Evolutionary conservation across 257 asterid genomes (phyloP).

Genomic region (Nicotiana sylvestris): DNA sequence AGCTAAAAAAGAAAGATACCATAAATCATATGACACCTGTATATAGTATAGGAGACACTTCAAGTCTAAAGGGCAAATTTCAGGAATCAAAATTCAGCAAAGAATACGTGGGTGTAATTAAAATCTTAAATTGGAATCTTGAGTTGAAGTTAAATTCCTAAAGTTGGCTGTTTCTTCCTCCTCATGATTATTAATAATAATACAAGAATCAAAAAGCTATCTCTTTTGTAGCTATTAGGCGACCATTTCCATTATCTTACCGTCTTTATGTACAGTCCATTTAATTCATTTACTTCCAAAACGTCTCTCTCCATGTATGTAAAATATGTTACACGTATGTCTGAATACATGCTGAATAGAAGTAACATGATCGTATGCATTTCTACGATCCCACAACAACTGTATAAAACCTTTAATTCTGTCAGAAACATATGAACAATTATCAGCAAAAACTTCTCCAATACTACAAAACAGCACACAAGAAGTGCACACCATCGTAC

Average conservation of each 20-base stretch:
- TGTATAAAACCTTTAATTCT: neutral
- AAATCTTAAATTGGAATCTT: neutral
- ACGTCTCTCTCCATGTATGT: neutral
- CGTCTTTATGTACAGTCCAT: neutral
- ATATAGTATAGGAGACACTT: conserved; percentile 3
- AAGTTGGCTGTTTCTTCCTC: conserved; percentile 4
- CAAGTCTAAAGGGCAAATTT: neutral
- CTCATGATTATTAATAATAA: neutral
- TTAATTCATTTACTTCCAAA: neutral
- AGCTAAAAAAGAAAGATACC: neutral
- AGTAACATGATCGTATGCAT: neutral
- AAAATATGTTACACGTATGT: neutral
- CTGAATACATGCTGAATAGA: neutral
- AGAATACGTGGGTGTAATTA: neutral
- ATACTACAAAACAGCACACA: neutral
- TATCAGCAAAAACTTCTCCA: neutral
- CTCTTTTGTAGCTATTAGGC: conserved; percentile 36
- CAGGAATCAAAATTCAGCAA: conserved; percentile 1
- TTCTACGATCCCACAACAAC: neutral
- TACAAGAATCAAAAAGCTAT: neutral
- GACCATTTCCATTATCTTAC: neutral
- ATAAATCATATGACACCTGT: neutral
- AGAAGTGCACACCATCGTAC: neutral
- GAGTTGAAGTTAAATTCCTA: neutral
- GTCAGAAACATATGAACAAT: neutral